Percentiles rank a stretch among this genome's conserved stretches.
Conservation (phyloP, 371 early-diverging fungal species). For the Rhizomucor miehei region DNA sequence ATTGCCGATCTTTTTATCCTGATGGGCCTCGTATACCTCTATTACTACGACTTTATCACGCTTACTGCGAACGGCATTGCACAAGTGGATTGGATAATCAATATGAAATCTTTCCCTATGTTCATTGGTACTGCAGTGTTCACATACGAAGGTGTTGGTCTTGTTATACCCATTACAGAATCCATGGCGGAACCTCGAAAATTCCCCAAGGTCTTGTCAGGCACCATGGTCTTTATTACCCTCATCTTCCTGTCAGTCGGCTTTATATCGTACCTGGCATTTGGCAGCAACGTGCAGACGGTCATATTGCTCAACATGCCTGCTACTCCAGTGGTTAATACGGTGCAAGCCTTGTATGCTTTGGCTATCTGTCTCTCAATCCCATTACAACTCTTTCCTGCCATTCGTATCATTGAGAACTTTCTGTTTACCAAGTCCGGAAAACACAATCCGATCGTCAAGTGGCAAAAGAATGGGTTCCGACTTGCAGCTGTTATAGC, state of each 20-base stretch:
- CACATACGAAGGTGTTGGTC: slow-evolving; percentile 88
- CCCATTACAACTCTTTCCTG: slow-evolving; percentile 85
- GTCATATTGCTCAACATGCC: slow-evolving; percentile 82
- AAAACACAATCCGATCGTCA: slow-evolving; percentile 63
- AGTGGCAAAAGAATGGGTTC: slow-evolving; percentile 87
- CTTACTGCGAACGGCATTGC: slow-evolving; percentile 59
- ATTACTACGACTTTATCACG: slow-evolving; percentile 63
- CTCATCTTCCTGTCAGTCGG: slow-evolving; percentile 72
- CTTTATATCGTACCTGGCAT: slow-evolving; percentile 73
- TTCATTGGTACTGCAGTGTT: slow-evolving; percentile 89
- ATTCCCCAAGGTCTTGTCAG: slow-evolving; percentile 69
- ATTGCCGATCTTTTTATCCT: slow-evolving; percentile 85
- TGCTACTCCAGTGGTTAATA: slow-evolving; percentile 50
- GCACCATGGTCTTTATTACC: slow-evolving; percentile 70
- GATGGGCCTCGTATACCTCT: slow-evolving; percentile 73
- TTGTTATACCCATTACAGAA: slow-evolving; percentile 69
- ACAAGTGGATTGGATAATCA: slow-evolving; percentile 64
- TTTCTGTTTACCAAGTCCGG: slow-evolving; percentile 62
- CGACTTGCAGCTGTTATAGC: slow-evolving; percentile 54
- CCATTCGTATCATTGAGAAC: slow-evolving; percentile 81
- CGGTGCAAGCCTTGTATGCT: slow-evolving; percentile 76
- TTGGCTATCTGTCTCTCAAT: slow-evolving; percentile 83
- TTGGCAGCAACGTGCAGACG: slow-evolving; percentile 76
- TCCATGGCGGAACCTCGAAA: slow-evolving; percentile 80
- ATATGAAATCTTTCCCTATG: slow-evolving; percentile 68